Base-by-base conservation (phyloP, 768 basidiomycete species). In the Nevesoporus exiguus region DNA sequence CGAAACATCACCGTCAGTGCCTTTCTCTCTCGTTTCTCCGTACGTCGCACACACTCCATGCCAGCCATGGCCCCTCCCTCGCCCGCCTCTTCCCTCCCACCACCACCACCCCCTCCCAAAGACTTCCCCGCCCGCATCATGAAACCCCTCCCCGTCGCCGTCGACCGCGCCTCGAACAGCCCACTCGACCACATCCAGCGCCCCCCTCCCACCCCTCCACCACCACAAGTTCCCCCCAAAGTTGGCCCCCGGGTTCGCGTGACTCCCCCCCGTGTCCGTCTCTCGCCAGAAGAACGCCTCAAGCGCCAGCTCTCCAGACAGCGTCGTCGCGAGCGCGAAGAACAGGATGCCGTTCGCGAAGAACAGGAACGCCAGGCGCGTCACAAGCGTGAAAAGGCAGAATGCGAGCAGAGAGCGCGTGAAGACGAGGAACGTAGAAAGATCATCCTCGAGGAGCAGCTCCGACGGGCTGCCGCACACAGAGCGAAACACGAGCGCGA, bases 371-470 rank as follows among this genome's bases (percentile, higher is more conserved):
- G 74, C 47, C 77, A 78, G 57, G 70, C 71, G 1, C 64, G 64
- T 36, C 54, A n/a, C 1, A 25, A 15, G 5, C 63, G 58, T 25
- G 64, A 64, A 17, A 63, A 60, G 10, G 51, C 42, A 51, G 63
- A 66, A 24, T 44, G 55, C 3, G 58, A 63, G 24, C 64, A 55
- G 44, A 24, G 30, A 0, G 70, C 66, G 19, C 71, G 73, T 62
- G 81, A 80, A 57, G 76, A 79, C 43, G 74, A 75, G 44, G 58
- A 72, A 19, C 52, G 67, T 61, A 69, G 69, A 51, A 73, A 74
- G 57, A 76, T 77, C 42, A 59, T 67, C 51, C 74, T 80, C 56
- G 75, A 77, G 34, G 79, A 81, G 57, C 70, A 69, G 25, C 66
- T 72, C 47, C 69, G 74, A 39, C 74, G 70, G 33, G 65, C 58